Evolutionary conservation across 192 early-diverging fungal genomes (phyloP).

Genomic region (Phlyctochytrium planicorne): DNA sequence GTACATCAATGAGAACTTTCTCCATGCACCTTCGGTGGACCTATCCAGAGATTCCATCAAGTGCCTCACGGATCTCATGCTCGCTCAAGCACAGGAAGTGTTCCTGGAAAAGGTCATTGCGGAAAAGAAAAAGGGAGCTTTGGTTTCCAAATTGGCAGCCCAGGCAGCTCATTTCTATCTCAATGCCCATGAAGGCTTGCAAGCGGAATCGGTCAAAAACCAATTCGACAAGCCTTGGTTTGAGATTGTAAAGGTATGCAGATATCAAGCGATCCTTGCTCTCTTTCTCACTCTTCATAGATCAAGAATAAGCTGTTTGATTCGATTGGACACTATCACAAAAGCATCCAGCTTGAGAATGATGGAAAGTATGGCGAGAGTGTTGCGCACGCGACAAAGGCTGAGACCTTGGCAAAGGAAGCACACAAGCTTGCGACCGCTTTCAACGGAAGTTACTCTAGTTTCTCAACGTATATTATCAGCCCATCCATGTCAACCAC

Average conservation of each 20-base stretch:
- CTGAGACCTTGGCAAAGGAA: constrained; percentile 84
- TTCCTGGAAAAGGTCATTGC: constrained; percentile 80
- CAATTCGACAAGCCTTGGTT: constrained; percentile 83
- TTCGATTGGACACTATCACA: constrained; percentile 85
- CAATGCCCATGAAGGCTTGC: constrained; percentile 70
- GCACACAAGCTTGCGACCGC: constrained; percentile 71
- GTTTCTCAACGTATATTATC: constrained; percentile 26
- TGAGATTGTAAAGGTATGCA: constrained; percentile 68
- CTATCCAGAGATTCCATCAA: constrained; percentile 88
- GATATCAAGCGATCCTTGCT: constrained; percentile 1
- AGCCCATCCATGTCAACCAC: background rate
- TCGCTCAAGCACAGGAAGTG: constrained; percentile 94
- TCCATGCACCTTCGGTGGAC: constrained; percentile 93
- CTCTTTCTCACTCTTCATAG: constrained; percentile 36
- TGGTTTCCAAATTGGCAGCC: constrained; percentile 88
- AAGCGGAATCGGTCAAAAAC: constrained; percentile 60
- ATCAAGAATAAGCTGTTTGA: constrained; percentile 88
- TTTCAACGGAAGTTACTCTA: constrained; percentile 62
- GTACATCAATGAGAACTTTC: constrained; percentile 97
- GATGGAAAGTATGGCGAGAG: constrained; percentile 83
- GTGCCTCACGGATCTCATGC: constrained; percentile 79
- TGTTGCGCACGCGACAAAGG: constrained; percentile 73
- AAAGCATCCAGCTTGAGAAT: constrained; percentile 69
- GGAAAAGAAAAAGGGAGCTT: constrained; percentile 83
- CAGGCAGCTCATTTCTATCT: constrained; percentile 62